Conservation (phyloP, 1,139 yeast genomes). For the Kodamaea plutei region DNA sequence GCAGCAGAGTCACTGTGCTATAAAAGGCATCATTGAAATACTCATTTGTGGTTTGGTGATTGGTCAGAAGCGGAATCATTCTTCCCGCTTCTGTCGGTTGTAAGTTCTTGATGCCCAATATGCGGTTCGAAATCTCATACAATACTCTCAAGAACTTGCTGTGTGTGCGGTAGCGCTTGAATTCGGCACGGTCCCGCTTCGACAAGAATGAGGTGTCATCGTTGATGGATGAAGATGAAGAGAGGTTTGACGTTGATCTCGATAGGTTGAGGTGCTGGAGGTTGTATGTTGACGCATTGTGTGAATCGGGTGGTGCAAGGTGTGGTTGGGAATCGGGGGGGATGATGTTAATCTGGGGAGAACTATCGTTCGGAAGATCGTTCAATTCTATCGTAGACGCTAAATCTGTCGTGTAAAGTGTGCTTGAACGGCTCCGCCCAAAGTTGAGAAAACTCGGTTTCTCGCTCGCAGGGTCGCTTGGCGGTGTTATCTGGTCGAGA, state of each 20-base stretch:
- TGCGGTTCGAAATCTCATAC: slow-evolving; percentile 22
- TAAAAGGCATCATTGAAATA: slow-evolving; percentile 28
- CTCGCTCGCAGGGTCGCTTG: neutral
- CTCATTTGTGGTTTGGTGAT: slow-evolving; percentile 26
- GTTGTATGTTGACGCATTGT: slow-evolving; percentile 6
- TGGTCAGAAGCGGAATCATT: slow-evolving; percentile 59
- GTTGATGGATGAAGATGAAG: slow-evolving; percentile 18
- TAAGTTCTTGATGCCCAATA: slow-evolving; percentile 41
- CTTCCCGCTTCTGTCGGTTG: slow-evolving; percentile 69
- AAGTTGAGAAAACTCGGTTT: slow-evolving; percentile 3
- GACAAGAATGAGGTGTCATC: slow-evolving; percentile 21
- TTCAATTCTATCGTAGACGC: slow-evolving; percentile 11
- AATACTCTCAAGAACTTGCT: slow-evolving; percentile 16
- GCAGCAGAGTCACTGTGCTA: slow-evolving; percentile 20
- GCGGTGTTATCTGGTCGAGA: slow-evolving; percentile 12
- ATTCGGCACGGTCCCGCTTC: slow-evolving; percentile 17
- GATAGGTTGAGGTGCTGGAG: slow-evolving; percentile 18
- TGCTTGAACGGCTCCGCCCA: slow-evolving; percentile 3
- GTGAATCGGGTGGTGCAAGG: neutral
- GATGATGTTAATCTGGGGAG: slow-evolving; percentile 2
- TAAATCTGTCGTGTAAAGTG: slow-evolving; percentile 4
- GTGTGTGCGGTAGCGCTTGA: slow-evolving; percentile 15
- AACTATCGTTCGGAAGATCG: slow-evolving; percentile 1
- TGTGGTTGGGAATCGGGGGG: slow-evolving; percentile 3
- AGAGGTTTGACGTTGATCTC: slow-evolving; percentile 28